Base-by-base conservation (phyloP, 139 green algal species). In the Micromonas pusilla region DNA sequence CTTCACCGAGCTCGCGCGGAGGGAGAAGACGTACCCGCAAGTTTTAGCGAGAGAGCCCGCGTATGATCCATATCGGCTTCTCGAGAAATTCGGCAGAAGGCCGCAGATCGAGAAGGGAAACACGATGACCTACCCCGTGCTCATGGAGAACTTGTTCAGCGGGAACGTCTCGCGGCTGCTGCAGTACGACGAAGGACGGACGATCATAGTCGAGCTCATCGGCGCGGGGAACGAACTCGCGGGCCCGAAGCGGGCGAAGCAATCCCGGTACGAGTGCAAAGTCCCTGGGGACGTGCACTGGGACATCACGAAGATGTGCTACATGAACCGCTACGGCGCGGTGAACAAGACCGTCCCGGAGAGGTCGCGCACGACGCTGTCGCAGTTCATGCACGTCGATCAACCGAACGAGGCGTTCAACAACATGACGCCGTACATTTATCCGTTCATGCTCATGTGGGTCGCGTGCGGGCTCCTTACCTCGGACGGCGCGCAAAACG, bases 11-110 rank as follows among this genome's bases (percentile, higher is more conserved):
- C n/a, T n/a, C n/a, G n/a, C n/a, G n/a, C n/a, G n/a, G n/a, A 57
- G 16, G 30, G 68, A 75, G 68, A 9, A 30, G 20, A 75, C 68
- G 68, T 75, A 65, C 53, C 68, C 68, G 68, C 30, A 73, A 9
- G 20, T 23, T 6, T 31, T 70, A 34, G 37, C 30, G 33, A 57
- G 19, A 34, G 37, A 52, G 33, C n/a, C 53, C 34, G 30, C 20
- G 30, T 63, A 31, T 4, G 68, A 39, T 6, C 21, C 31, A 1
- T 21, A 75, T 6, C 38, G 38, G 6, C 28, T 62, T 19, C n/a
- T 21, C 21, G 68, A 75, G 33, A 39, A 63, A 2, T 21, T 75
- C 37, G 68, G 38, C 30, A 72, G 36, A 3, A 26, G 30, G 28
- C 65, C 65, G 3, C 26, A 13, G 26, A 26, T 72, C 4, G 65